Evolutionary conservation across 176 grass and related monocot genomes (phyloP).

Genomic region (Dactylis glomerata): DNA sequence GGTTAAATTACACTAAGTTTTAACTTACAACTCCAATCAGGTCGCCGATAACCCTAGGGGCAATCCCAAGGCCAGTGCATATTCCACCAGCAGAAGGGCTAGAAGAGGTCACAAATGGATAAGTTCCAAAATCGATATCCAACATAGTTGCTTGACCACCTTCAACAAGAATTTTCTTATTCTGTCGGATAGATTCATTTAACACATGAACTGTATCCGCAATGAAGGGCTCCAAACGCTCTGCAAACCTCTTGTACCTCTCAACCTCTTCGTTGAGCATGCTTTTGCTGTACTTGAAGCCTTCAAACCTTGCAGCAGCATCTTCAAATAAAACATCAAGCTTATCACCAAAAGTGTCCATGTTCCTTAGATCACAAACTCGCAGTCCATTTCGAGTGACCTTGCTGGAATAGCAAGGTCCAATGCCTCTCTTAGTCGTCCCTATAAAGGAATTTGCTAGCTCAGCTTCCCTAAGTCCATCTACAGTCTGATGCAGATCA

Average conservation of each 20-base stretch:
- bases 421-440: constrained; percentile 85
- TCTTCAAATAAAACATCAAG: constrained; percentile 68
- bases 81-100: constrained; percentile 80
- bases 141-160: constrained; percentile 91
- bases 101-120: constrained; percentile 86
- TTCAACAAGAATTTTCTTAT: constrained; percentile 84
- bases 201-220: constrained; percentile 70
- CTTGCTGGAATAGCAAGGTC: constrained; percentile 86
- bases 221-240: constrained; percentile 65
- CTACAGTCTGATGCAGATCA: constrained; percentile 77
- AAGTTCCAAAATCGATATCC: constrained; percentile 90
- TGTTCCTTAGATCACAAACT: constrained; percentile 72
- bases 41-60: constrained; percentile 65
- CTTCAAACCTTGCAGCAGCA: constrained; percentile 56
- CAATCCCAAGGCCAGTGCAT: constrained; percentile 74
- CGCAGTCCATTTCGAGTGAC: constrained; percentile 70
- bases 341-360: constrained; percentile 80
- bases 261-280: constrained; percentile 75
- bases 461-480: constrained; percentile 76
- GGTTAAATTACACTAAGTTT: neutral
- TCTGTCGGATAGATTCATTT: constrained; percentile 60
- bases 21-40: constrained; percentile 76
- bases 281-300: constrained; percentile 53
- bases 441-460: constrained; percentile 69
- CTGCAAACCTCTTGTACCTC: constrained; percentile 63